Base-by-base conservation (phyloP, 1,139 yeast species). In the Yamadazyma buinensis region DNA sequence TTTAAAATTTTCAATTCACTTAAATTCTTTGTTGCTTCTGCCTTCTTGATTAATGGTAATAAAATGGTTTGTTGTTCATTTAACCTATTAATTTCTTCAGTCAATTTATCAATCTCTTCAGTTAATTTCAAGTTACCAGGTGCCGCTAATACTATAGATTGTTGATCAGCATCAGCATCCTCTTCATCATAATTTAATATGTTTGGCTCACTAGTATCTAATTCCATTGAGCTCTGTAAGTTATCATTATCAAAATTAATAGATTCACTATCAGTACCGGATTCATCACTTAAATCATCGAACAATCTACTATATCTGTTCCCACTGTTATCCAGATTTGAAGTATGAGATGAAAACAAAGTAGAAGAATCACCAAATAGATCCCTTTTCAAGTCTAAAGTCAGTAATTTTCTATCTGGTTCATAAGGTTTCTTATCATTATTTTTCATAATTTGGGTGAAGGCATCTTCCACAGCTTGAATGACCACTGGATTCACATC, bases 1-100 rank as follows among this genome's bases (percentile, higher is more conserved):
- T 65, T 64, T 41, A 88, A 59, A 35, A 88, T 72, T 42, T 81
- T 74, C 34, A 84, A 59, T 49, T 88, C 95, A 2, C 77, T 68
- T 5, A 74, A 60, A 51, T 85, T 84, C 52, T 85, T 84, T 0
- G 94, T 85, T 23, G 88, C 61, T 48, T 86, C 95, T 0, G 97
- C 96, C 51, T 88, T 88, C 29, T 71, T 67, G 20, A 85, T 57
- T 33, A 90, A 64, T 5, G 92, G 84, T 13, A 73, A 75, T 26
- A 88, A 58, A 21, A 88, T 75, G 5, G 68, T 62, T 28, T 76
- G 63, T 51, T 88, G 95, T 38, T 77, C 76, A 29, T 71, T 67
- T 23, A 85, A 61, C 37, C 70, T 72, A 18, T 73, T 77, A n/a
- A 87, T 77, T 15, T 81, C 86, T 5, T 63, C 57, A 5, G 72